Conservation (phyloP, 176 grass and related monocot species). For the bread wheat (Triticum aestivum) region DNA sequence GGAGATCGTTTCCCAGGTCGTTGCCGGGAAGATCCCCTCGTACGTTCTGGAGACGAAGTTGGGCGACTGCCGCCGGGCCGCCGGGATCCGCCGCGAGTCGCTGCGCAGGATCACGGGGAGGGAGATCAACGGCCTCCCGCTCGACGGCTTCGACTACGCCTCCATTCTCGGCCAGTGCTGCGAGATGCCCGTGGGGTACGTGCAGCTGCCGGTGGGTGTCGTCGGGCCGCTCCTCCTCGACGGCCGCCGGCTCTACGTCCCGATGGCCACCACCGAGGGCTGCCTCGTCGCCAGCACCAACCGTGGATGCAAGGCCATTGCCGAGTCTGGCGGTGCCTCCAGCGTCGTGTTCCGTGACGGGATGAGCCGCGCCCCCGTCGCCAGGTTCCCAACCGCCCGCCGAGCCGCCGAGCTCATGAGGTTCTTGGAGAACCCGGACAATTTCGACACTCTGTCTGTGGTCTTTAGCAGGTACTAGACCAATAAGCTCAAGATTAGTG, state of each 20-base stretch:
- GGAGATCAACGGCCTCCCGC: conserved; percentile 57
- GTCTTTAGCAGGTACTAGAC: conserved; percentile 84
- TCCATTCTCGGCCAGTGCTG: conserved; percentile 79
- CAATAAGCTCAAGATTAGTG: too few species aligned
- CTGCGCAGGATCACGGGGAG: conserved; percentile 62
- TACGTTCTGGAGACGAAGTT: conserved; percentile 64
- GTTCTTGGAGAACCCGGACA: conserved; percentile 54
- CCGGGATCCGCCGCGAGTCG: conserved; percentile 63
- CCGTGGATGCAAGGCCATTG: conserved; percentile 74
- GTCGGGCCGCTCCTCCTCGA: conserved; percentile 71
- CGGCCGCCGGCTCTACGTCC: conserved; percentile 47
- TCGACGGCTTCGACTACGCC: conserved; percentile 65
- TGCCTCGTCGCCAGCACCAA: conserved; percentile 81
- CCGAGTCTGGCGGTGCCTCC: conserved; percentile 57
- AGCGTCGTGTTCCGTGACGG: conserved; percentile 64
- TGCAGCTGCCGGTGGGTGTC: conserved; percentile 67
- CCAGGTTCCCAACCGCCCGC: conserved; percentile 45
- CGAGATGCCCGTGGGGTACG: conserved; percentile 77
- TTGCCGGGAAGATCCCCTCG: conserved; percentile 57
- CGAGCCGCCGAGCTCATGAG: conserved; percentile 61
- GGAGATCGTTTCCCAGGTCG: conserved; percentile 49
- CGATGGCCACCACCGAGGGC: conserved; percentile 87
- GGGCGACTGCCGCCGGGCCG: conserved; percentile 59
- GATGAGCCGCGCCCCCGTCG: conserved; percentile 66
- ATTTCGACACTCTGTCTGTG: conserved; percentile 49